phyloP scores from a whole-genome alignment of 1,139 yeast species.

The Yamadazyma aaseri region DNA sequence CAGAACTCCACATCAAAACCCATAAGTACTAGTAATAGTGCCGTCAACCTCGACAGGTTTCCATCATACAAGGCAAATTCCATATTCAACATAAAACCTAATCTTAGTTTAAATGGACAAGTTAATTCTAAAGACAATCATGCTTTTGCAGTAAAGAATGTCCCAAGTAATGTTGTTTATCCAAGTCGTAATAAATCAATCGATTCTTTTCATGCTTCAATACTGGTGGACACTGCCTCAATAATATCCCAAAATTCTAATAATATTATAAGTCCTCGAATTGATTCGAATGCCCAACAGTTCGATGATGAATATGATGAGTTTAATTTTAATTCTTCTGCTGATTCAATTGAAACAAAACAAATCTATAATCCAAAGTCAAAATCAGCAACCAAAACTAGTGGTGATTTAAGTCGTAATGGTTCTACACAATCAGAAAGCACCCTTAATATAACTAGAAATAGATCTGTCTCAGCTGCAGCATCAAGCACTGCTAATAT shows the following conservation, averaged over 20 bases:
- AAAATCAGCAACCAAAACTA: not conserved
- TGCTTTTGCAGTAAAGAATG: slow-evolving; percentile 18
- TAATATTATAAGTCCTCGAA: not conserved
- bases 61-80: slow-evolving; percentile 9
- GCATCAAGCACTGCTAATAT: slow-evolving; percentile 3
- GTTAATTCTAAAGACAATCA: slow-evolving; percentile 4
- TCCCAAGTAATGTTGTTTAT: slow-evolving; percentile 24
- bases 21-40: not conserved
- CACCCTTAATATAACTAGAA: slow-evolving; percentile 3
- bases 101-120: slow-evolving; percentile 5
- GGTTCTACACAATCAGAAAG: not conserved
- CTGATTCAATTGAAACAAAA: slow-evolving; percentile 8
- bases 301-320: slow-evolving; percentile 16
- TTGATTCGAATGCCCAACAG: not conserved
- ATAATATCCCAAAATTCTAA: slow-evolving; percentile 12
- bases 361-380: too few relatives aligned
- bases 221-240: slow-evolving; percentile 6
- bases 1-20: slow-evolving; percentile 1
- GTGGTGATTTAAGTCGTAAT: not conserved
- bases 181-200: slow-evolving; percentile 25
- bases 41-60: slow-evolving; percentile 5
- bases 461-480: slow-evolving; percentile 11
- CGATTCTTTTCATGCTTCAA: slow-evolving; percentile 28
- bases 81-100: slow-evolving; percentile 7
- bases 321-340: slow-evolving; percentile 16